Percentiles rank a stretch among this genome's conserved stretches.
These are phyloP conservation scores for Candida tibetensis DNA, from an alignment of 805 yeast genomes.

Conservation along the genomic window DNA sequence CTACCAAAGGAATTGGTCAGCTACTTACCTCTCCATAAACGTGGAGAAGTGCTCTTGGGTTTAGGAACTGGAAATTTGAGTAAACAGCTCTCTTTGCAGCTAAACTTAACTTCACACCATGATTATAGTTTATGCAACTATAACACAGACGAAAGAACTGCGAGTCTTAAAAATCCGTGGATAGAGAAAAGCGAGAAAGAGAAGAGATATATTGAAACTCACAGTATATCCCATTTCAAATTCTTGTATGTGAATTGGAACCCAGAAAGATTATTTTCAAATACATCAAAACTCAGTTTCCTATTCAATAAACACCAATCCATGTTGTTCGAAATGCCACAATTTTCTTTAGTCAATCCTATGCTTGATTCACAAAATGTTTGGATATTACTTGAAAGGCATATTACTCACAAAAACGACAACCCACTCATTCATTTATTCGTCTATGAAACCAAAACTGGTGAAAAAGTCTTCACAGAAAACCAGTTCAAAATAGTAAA, in stretches of 20 bases:
- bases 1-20: constrained; percentile 20
- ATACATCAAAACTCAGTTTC: constrained; percentile 20
- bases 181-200: constrained; percentile 14
- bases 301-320: constrained; percentile 10
- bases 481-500: constrained; percentile 20
- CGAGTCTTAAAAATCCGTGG: constrained; percentile 39
- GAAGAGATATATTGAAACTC: constrained; percentile 17
- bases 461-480: constrained; percentile 29
- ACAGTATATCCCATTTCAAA: constrained; percentile 28
- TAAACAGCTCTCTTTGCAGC: constrained; percentile 25
- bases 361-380: constrained; percentile 26
- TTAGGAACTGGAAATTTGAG: constrained; percentile 62
- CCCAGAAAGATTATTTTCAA: constrained; percentile 24
- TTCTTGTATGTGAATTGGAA: constrained; percentile 74
- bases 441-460: constrained; percentile 23
- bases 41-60: constrained; percentile 49
- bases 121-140: constrained; percentile 56
- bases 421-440: constrained; percentile 10
- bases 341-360: constrained; percentile 39
- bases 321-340: constrained; percentile 37
- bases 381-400: constrained; percentile 52
- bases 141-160: constrained; percentile 20
- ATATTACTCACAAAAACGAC: constrained; percentile 23
- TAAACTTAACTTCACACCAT: constrained; percentile 54
- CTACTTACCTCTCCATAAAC: constrained; percentile 24